Percentiles rank a stretch among this genome's conserved stretches.
Evolutionary conservation across 352 stramenopile species (phyloP).

Genomic region (Phytophthora crassamura): DNA sequence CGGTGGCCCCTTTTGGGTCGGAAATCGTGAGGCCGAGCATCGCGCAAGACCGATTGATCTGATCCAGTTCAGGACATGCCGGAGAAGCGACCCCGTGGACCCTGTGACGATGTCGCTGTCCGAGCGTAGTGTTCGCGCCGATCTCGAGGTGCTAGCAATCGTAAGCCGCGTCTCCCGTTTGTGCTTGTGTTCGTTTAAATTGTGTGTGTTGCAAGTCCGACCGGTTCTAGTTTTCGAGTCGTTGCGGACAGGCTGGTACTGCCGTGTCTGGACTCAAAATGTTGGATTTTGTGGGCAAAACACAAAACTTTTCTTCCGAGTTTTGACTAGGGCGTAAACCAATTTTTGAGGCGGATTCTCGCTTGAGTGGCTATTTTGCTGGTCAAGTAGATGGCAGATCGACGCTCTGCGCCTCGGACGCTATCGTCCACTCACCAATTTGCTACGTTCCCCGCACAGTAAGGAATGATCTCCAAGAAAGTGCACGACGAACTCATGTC

Average conservation of each 20-base stretch:
- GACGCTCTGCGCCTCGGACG: neutral
- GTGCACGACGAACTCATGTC: slow-evolving; percentile 35
- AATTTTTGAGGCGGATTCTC: slow-evolving; percentile 22
- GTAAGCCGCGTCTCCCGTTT: too few species aligned
- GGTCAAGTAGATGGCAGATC: slow-evolving; percentile 5
- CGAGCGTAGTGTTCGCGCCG: too few species aligned
- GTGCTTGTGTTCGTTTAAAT: too few species aligned
- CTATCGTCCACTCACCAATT: slow-evolving; percentile 19
- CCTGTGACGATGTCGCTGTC: too few species aligned
- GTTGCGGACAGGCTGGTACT: neutral
- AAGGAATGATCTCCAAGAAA: slow-evolving; percentile 35
- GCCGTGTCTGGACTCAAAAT: slow-evolving; percentile 20
- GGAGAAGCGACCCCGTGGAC: too few species aligned
- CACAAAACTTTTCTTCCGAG: neutral
- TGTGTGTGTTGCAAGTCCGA: too few species aligned
- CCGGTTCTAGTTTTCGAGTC: neutral
- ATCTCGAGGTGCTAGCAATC: too few species aligned
- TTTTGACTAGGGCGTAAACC: neutral
- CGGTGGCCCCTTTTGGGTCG: neutral
- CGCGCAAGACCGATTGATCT: neutral
- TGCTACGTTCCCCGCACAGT: neutral
- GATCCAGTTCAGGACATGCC: too few species aligned
- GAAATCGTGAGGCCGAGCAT: neutral
- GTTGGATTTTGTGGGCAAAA: slow-evolving; percentile 25
- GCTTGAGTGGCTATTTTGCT: slow-evolving; percentile 18